Conservation (phyloP, 352 stramenopile species). For the Phytopythium vexans region DNA sequence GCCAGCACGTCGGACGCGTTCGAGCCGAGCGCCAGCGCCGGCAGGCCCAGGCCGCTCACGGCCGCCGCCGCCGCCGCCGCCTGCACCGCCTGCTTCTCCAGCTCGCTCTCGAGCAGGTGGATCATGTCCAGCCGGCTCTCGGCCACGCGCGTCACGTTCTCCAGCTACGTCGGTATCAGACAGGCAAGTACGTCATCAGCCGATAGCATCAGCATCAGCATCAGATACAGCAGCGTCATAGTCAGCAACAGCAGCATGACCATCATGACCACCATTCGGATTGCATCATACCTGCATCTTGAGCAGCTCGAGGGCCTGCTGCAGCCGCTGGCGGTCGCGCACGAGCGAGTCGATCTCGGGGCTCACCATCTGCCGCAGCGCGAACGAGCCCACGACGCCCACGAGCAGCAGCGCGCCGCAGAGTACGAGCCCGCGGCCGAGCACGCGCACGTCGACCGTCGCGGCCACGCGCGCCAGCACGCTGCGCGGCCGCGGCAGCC, state of each 20-base stretch:
- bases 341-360: constrained; percentile 70
- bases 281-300: constrained; percentile 55
- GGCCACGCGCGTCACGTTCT: constrained; percentile 66
- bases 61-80: constrained; percentile 32
- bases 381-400: constrained; percentile 60
- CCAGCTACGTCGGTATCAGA: constrained; percentile 21
- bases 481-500: constrained; percentile 18
- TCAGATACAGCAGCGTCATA: not conserved
- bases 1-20: not conserved
- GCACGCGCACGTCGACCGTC: constrained; percentile 20
- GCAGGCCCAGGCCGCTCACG: constrained; percentile 4
- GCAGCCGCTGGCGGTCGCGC: constrained; percentile 50
- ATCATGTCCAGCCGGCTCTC: constrained; percentile 68
- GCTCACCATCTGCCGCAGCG: constrained; percentile 73
- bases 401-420: constrained; percentile 55
- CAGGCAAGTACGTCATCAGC: constrained; percentile 1
- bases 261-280: no score
- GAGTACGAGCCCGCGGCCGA: constrained; percentile 36
- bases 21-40: constrained; percentile 3
- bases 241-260: not conserved
- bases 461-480: constrained; percentile 27
- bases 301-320: constrained; percentile 42
- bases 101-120: constrained; percentile 65
- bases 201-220: not conserved
- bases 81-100: constrained; percentile 58